Base-by-base conservation (phyloP, 164 flowering plant genomes). In the Santalum album region DNA sequence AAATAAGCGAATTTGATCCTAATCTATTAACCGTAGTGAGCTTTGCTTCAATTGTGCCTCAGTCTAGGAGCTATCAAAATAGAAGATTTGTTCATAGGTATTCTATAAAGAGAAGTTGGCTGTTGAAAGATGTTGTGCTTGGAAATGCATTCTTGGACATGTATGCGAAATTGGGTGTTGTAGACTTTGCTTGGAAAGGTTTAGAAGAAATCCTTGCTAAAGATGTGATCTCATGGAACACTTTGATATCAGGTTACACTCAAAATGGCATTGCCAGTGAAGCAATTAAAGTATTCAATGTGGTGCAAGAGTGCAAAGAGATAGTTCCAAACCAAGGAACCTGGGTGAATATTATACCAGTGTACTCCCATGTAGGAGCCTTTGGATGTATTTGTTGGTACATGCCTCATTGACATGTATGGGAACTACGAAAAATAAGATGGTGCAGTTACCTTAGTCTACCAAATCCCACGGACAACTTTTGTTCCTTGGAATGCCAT, bases 101-200 rank as follows among this genome's bases (percentile, higher is more conserved):
- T 44, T 32, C 66, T 18, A 23, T 64, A 23, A 80, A 81, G 62
- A 71, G 58, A 58, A 69, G 71, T 56, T 80, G 77, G 84, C 54
- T 77, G 20, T n/a, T n/a, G n/a, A n/a, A n/a, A n/a, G n/a, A n/a
- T n/a, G n/a, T n/a, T n/a, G n/a, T n/a, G n/a, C n/a, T 77, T 53
- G 82, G 83, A 43, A 84, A 84, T 72, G 80, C 85, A n/a, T 48
- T 80, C 34, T 59, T 80, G 32, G 87, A 84, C 65, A 79, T 84
- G 91, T 84, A 84, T 67, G 77, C 84, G 1, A 82, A 81, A 66
- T 58, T 78, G 56, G 86, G 91, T 11, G 48, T 20, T 51, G 43
- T 66, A 18, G 74, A 67, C 49, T 65, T 59, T 44, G 84, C 87
- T 25, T 60, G 46, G 4, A 67, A 62, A 35, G 72, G 70, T 34